phyloP scores from a whole-genome alignment of 345 rosid species.

The Sonneratia caseolaris region DNA sequence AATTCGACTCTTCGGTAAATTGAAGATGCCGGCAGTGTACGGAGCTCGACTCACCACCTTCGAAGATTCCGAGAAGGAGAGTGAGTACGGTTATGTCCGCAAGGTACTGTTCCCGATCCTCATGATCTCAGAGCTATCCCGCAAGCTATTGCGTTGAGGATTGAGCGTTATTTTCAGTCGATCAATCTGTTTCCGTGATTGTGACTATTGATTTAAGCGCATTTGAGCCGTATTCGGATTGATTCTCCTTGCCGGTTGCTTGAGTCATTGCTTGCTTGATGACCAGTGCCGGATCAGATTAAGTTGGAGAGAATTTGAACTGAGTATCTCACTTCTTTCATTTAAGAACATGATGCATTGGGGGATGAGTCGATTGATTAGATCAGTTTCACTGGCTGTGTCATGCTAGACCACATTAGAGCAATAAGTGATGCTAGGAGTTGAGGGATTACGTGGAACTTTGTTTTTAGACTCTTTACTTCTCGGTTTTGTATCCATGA shows the following conservation, averaged over 20 bases:
- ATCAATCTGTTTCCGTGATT: neutral
- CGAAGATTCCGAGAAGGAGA: constrained; percentile 93
- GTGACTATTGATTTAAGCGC: neutral
- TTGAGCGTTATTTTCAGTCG: neutral
- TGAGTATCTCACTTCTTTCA: neutral
- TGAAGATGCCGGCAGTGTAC: constrained; percentile 74
- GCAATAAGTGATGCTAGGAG: neutral
- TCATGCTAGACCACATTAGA: neutral
- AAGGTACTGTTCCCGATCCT: constrained; percentile 38
- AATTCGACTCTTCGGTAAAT: neutral
- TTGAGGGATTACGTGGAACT: neutral
- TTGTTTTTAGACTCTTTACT: neutral
- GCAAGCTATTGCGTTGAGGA: neutral
- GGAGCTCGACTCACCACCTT: constrained; percentile 85
- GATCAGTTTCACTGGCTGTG: neutral
- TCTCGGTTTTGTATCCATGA: neutral
- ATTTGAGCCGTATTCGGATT: neutral
- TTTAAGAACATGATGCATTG: neutral
- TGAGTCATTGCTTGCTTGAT: neutral
- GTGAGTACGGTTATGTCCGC: constrained; percentile 97
- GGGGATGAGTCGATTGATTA: neutral
- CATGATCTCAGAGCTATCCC: neutral
- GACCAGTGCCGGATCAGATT: neutral
- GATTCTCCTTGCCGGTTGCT: neutral
- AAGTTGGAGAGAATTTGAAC: neutral